A percentile compares a stretch with the other conserved stretches of the same genome.
Conservation (phyloP, 2,329 filamentous ascomycete species). For the Graphium sp. region DNA sequence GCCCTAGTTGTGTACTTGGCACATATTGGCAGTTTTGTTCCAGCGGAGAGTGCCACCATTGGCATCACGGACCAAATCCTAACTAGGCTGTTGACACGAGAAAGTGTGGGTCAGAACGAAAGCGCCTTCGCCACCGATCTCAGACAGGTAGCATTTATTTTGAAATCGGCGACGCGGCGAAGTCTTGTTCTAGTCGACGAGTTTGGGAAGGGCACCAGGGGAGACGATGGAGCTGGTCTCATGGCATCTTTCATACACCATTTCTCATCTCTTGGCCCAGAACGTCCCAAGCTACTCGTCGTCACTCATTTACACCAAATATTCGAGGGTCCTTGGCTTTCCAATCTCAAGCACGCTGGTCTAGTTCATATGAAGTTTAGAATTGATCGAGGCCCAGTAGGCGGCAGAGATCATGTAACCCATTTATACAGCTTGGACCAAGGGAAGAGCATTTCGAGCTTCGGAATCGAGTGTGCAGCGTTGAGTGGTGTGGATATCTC, state of each 20-base stretch:
- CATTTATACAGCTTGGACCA: slow-evolving; percentile 55
- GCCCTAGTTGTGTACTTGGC: slow-evolving; percentile 85
- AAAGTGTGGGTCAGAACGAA: slow-evolving; percentile 40
- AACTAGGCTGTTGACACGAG: slow-evolving; percentile 64
- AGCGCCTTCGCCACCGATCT: slow-evolving; percentile 62
- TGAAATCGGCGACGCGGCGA: slow-evolving; percentile 55
- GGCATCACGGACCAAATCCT: slow-evolving; percentile 88
- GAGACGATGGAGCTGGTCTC: slow-evolving; percentile 40
- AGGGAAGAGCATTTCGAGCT: slow-evolving; percentile 64
- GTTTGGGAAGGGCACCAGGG: slow-evolving; percentile 54
- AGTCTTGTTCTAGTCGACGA: slow-evolving; percentile 88
- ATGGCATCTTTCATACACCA: slow-evolving; percentile 39
- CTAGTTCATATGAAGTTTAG: slow-evolving; percentile 60
- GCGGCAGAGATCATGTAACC: slow-evolving; percentile 44
- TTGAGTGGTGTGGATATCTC: slow-evolving; percentile 65
- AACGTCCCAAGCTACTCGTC: slow-evolving; percentile 38
- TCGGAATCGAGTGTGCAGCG: slow-evolving; percentile 71
- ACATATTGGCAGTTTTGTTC: slow-evolving; percentile 84
- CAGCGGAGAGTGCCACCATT: slow-evolving; percentile 58
- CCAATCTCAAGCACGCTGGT: slow-evolving; percentile 26
- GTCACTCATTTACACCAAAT: slow-evolving; percentile 57
- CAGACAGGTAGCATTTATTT: slow-evolving; percentile 65
- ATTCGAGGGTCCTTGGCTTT: slow-evolving; percentile 46
- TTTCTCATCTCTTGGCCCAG: slow-evolving; percentile 26
- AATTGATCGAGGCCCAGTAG: slow-evolving; percentile 31